Evolutionary conservation across 352 stramenopile species (phyloP).

Genomic region (Pythium grandisporangium): DNA sequence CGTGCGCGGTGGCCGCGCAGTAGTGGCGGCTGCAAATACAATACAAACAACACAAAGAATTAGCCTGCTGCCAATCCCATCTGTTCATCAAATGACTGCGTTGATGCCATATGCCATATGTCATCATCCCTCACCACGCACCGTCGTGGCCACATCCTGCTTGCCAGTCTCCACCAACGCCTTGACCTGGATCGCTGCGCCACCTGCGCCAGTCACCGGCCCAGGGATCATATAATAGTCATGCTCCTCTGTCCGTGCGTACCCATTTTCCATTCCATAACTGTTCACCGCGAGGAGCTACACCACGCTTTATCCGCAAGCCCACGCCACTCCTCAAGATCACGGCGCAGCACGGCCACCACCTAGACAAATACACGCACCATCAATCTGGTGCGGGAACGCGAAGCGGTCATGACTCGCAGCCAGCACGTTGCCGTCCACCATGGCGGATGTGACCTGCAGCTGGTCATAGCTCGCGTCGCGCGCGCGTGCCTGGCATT

Average conservation of each 20-base stretch:
- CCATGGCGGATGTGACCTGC: slow-evolving; percentile 29
- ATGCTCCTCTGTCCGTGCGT: too few species aligned
- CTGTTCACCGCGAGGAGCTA: too few species aligned
- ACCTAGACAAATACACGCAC: too few species aligned
- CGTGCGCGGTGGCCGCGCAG: slow-evolving; percentile 48
- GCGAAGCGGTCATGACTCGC: slow-evolving; percentile 33
- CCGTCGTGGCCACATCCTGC: slow-evolving; percentile 11
- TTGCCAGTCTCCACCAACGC: slow-evolving; percentile 31
- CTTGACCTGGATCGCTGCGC: slow-evolving; percentile 58
- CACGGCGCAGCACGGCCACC: too few species aligned
- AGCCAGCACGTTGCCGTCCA: slow-evolving; percentile 41
- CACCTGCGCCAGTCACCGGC: too few species aligned
- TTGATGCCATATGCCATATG: too few species aligned
- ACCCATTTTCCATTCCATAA: too few species aligned
- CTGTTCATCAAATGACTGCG: too few species aligned
- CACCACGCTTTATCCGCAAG: neutral
- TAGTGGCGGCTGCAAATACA: slow-evolving; percentile 27
- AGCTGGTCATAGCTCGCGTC: slow-evolving; percentile 62
- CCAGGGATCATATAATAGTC: neutral
- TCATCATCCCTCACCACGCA: slow-evolving; percentile 3
- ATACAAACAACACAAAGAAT: neutral
- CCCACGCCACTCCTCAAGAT: neutral
- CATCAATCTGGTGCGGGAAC: slow-evolving; percentile 59
- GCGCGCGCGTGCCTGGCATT: slow-evolving; percentile 35
- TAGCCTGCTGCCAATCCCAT: neutral